Evolutionary conservation across 2,329 filamentous ascomycete genomes (phyloP).

Genomic region (Penicillium occitanis): DNA sequence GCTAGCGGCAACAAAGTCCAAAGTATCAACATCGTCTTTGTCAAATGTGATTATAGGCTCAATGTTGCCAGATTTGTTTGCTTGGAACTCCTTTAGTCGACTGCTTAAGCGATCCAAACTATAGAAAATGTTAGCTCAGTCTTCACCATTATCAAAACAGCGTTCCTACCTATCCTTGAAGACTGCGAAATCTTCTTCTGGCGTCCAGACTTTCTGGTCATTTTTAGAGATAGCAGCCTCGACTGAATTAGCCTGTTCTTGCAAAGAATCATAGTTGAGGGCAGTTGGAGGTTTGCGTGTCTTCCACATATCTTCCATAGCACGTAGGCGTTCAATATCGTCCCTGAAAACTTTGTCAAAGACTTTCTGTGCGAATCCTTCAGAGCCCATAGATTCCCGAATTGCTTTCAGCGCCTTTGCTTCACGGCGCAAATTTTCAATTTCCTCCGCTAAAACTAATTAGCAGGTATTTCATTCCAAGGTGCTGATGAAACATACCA

Average conservation of each 20-base stretch:
- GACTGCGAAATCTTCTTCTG: conserved; percentile 79
- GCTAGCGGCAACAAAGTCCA: conserved; percentile 89
- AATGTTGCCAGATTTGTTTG: conserved; percentile 43
- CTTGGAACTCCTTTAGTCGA: conserved; percentile 66
- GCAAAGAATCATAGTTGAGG: conserved; percentile 66
- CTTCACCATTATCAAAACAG: not conserved
- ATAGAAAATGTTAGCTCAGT: conserved; percentile 30
- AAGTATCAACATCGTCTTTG: conserved; percentile 92
- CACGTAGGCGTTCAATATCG: conserved; percentile 77
- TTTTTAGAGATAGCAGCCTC: conserved; percentile 58
- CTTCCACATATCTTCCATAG: conserved; percentile 97
- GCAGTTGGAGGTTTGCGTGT: conserved; percentile 70
- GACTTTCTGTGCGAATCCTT: conserved; percentile 72
- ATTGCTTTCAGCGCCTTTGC: conserved; percentile 81
- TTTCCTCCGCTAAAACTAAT: conserved; percentile 63
- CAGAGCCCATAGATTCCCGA: conserved; percentile 73
- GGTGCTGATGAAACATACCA: conserved; percentile 43
- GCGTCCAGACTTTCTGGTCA: conserved; percentile 76
- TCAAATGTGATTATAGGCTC: conserved; percentile 77
- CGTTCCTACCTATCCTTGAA: conserved; percentile 68
- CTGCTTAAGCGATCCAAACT: conserved; percentile 73
- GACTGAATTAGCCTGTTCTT: conserved; percentile 53
- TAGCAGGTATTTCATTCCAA: conserved; percentile 22
- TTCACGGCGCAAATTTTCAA: conserved; percentile 82
- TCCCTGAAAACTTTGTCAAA: conserved; percentile 91